Percentiles rank a stretch among this genome's conserved stretches.
These are phyloP conservation scores for Ogataea corticis DNA, from an alignment of 805 yeast species.

Conservation along the genomic window DNA sequence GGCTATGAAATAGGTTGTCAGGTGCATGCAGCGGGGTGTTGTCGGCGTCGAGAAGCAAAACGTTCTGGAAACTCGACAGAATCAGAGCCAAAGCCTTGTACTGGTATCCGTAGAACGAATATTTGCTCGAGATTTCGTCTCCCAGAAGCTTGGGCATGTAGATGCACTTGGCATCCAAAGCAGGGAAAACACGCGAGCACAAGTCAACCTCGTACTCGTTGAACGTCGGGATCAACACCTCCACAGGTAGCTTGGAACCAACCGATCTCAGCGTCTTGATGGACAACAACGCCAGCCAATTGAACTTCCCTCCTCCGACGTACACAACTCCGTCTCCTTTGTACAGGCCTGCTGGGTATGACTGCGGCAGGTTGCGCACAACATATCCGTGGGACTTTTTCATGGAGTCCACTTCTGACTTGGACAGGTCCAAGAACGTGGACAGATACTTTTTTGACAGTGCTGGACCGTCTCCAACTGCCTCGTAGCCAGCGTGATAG, in stretches of 20 bases:
- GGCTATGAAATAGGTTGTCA: constrained; percentile 53
- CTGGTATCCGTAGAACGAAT: constrained; percentile 59
- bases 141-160: constrained; percentile 61
- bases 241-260: constrained; percentile 73
- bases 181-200: constrained; percentile 62
- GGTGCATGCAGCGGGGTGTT: constrained; percentile 67
- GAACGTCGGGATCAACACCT: constrained; percentile 71
- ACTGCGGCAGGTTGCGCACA: constrained; percentile 47
- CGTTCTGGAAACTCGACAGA: constrained; percentile 67
- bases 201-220: constrained; percentile 70
- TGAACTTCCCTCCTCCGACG: constrained; percentile 79
- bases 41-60: constrained; percentile 71
- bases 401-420: constrained; percentile 45
- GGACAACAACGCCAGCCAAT: constrained; percentile 66
- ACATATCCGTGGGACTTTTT: constrained; percentile 47
- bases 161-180: constrained; percentile 63
- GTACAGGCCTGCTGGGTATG: constrained; percentile 46
- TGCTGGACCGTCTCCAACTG: constrained; percentile 36
- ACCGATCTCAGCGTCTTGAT: constrained; percentile 59
- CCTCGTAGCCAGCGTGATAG: constrained; percentile 55
- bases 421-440: constrained; percentile 47
- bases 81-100: constrained; percentile 65
- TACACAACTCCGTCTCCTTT: constrained; percentile 60
- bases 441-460: constrained; percentile 56
- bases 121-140: constrained; percentile 40